Evolutionary conservation across 306 rosid species (phyloP).

Genomic region (Albizia julibrissin): DNA sequence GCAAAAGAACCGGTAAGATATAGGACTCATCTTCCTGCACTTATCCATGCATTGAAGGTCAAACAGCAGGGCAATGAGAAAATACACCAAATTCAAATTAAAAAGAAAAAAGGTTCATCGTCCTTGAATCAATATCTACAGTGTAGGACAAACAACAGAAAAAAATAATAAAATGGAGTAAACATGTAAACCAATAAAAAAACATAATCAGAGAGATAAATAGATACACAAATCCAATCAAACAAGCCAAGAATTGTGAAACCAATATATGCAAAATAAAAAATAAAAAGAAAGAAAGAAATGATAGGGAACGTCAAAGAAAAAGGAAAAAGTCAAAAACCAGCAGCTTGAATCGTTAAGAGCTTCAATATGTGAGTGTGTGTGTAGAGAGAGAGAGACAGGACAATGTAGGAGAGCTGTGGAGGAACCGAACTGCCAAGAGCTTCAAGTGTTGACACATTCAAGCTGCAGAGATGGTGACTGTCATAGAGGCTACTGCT

Average conservation of each 20-base stretch:
- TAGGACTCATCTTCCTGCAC: slow-evolving; percentile 93
- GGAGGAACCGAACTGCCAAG: not conserved
- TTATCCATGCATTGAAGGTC: slow-evolving; percentile 42
- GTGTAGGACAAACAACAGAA: not conserved
- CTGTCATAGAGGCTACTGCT: not conserved
- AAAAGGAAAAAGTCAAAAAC: not conserved
- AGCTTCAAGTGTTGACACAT: not conserved
- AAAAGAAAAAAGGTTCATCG: not conserved
- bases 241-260: not conserved
- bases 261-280: not conserved
- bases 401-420: not conserved
- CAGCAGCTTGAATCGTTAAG: not conserved
- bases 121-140: not conserved
- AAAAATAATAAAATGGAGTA: slow-evolving; percentile 21
- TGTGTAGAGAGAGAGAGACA: too few relatives aligned
- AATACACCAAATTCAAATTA: not conserved
- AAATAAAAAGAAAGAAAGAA: not conserved
- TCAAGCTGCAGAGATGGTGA: not conserved
- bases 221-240: not conserved
- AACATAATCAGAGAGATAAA: not conserved
- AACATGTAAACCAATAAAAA: slow-evolving; percentile 15
- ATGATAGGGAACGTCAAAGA: not conserved
- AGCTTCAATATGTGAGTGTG: not conserved
- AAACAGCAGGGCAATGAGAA: slow-evolving; percentile 7
- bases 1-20: slow-evolving; percentile 88